A percentile compares a stretch with the other conserved stretches of the same genome.
phyloP scores from a whole-genome alignment of 345 rosid species.

The Hibiscus trionum region DNA sequence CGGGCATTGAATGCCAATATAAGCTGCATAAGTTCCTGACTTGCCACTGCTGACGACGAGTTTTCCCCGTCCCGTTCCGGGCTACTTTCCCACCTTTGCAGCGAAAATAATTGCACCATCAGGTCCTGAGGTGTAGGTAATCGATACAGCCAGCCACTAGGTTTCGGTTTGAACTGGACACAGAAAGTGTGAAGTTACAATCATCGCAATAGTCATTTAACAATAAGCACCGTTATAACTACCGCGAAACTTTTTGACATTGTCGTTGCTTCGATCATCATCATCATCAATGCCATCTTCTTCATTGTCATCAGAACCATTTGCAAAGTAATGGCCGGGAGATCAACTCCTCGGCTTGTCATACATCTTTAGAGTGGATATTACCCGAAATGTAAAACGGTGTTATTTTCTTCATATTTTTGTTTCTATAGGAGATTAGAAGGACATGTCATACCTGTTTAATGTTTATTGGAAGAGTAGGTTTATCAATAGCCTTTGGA shows the following conservation, averaged over 20 bases:
- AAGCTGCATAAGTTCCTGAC: conserved; percentile 42
- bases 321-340: conserved; percentile 40
- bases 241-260: background rate
- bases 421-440: background rate
- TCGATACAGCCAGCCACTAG: conserved; percentile 44
- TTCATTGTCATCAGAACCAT: conserved; percentile 18
- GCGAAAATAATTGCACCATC: conserved; percentile 44
- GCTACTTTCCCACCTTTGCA: conserved; percentile 30
- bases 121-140: conserved; percentile 40
- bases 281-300: conserved; percentile 7
- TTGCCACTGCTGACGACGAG: conserved; percentile 21
- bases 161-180: conserved; percentile 54
- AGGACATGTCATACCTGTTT: conserved; percentile 45
- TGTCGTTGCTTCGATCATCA: conserved; percentile 1
- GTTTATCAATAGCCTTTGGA: conserved; percentile 55
- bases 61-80: conserved; percentile 31
- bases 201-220: conserved; percentile 3
- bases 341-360: conserved; percentile 36
- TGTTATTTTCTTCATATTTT: background rate
- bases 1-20: conserved; percentile 34
- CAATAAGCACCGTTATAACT: conserved; percentile 17
- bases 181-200: conserved; percentile 32
- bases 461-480: conserved; percentile 52
- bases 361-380: background rate
- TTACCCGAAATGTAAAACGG: background rate